phyloP scores from a whole-genome alignment of 2,329 filamentous ascomycete genomes.

The Thielaviopsis euricoi region DNA sequence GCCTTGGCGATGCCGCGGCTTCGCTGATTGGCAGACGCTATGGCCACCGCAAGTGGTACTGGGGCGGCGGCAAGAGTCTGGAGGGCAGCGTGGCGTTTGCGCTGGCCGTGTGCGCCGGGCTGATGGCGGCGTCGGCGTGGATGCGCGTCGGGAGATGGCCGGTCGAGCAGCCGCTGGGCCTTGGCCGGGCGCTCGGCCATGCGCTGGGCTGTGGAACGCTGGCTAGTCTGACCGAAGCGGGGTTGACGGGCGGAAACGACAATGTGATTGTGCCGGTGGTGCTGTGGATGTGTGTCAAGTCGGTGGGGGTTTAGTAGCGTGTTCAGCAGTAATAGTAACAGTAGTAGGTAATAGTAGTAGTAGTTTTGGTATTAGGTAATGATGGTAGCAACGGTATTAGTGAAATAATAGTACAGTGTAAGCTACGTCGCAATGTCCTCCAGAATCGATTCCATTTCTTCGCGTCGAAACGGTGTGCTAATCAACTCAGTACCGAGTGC shows the following conservation, averaged over 20 bases:
- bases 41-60: constrained; percentile 81
- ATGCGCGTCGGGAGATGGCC: constrained; percentile 62
- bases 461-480: constrained; percentile 68
- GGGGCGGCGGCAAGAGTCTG: constrained; percentile 90
- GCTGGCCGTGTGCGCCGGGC: constrained; percentile 57
- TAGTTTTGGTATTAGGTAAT: too few species aligned
- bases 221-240: constrained; percentile 84
- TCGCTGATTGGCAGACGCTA: constrained; percentile 77
- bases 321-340: background rate
- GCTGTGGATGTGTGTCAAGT: constrained; percentile 81
- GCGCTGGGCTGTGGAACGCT: constrained; percentile 58
- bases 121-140: constrained; percentile 58
- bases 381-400: too few species aligned
- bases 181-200: constrained; percentile 23
- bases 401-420: background rate
- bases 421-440: constrained; percentile 40
- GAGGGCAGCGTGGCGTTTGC: constrained; percentile 78
- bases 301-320: constrained; percentile 38
- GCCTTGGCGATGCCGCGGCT: constrained; percentile 85
- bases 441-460: constrained; percentile 76
- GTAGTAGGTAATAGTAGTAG: background rate
- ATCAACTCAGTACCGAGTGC: constrained; percentile 69
- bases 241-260: constrained; percentile 91
- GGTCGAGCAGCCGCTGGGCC: constrained; percentile 46
- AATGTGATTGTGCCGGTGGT: constrained; percentile 93